Evolutionary conservation across 192 early-diverging fungal species (phyloP), one percentile per base, ranked within the genome.

Genomic region (Gaertneriomyces semiglobifer): DNA sequence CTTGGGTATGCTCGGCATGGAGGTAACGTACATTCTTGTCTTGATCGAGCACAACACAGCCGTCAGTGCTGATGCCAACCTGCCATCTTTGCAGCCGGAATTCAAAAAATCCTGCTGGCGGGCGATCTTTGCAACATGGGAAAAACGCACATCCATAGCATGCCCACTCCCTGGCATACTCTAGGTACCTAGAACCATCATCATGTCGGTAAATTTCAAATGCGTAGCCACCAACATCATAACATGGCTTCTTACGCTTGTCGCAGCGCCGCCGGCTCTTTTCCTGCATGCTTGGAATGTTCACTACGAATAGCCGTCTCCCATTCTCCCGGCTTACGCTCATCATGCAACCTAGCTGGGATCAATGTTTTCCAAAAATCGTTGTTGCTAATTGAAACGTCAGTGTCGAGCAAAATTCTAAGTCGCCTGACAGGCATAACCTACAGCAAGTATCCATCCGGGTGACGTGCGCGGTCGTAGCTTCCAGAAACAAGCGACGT

Each of bases 41-140:
- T 19, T 62, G 16, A 58, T 85, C 84, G 25, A 85, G 63, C 7
- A 84, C 73, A 11, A 74, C 67, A 44, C 84, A 52, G 3, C 79
- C 79, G 12, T 82, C 66, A 0, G 79, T 68, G 33, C 74, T 70
- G 40, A 85, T 67, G n/a, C 77, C 84, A 12, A 77, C 43, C 40
- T 78, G 71, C 73, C 71, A 78, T 50, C 76, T 72, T 65, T 83
- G 77, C 19, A 68, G 56, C 5, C 84, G 68, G 63, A 78, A 80
- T 61, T 85, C 84, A 60, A 85, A 85, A 58, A 79, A 85, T 44
- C 81, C 84, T 14, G 66, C 75, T 6, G 84, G 84, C 7, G 84
- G 84, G 1, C 65, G 38, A 10, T 81, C 77, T 12, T 62, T 33
- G 46, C 77, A 84, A 41, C 67, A 68, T 9, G 81, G 81, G 60